Percentiles rank a stretch among this genome's conserved stretches.
These are phyloP conservation scores for Penicillium bovifimosum DNA, from an alignment of 495 filamentous ascomycete species.

Conservation along the genomic window DNA sequence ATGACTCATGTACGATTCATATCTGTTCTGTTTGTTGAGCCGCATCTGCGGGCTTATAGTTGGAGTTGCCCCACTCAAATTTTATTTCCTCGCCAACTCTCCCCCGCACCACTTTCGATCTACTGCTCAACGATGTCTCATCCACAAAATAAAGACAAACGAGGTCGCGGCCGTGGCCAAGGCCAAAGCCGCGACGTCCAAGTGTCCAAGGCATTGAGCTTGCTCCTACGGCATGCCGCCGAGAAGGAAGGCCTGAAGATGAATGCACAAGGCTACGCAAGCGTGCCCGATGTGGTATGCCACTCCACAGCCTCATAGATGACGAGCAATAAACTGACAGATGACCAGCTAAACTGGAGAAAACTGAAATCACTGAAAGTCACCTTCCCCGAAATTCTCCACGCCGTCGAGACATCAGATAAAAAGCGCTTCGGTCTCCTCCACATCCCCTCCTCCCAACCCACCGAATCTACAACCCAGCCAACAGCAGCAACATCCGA, in stretches of 20 bases:
- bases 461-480: constrained; percentile 13
- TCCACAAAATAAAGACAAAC: constrained; percentile 6
- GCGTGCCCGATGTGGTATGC: constrained; percentile 70
- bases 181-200: constrained; percentile 49
- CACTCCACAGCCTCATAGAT: not conserved
- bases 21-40: not conserved
- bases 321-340: not conserved
- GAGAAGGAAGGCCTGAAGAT: constrained; percentile 69
- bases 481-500: constrained; percentile 12
- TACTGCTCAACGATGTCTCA: not conserved
- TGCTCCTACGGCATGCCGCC: constrained; percentile 78
- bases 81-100: not conserved
- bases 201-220: constrained; percentile 76
- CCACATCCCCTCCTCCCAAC: constrained; percentile 33
- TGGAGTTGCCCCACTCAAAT: not conserved
- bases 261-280: constrained; percentile 73
- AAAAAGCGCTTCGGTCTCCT: constrained; percentile 82
- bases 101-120: not conserved
- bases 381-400: constrained; percentile 65
- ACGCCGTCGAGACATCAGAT: constrained; percentile 68
- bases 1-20: not conserved
- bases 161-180: constrained; percentile 13
- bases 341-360: constrained; percentile 58
- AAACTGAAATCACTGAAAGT: constrained; percentile 63
- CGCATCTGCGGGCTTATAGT: not conserved